phyloP scores from a whole-genome alignment of 495 filamentous ascomycete genomes.

The Arthonia radiata region DNA sequence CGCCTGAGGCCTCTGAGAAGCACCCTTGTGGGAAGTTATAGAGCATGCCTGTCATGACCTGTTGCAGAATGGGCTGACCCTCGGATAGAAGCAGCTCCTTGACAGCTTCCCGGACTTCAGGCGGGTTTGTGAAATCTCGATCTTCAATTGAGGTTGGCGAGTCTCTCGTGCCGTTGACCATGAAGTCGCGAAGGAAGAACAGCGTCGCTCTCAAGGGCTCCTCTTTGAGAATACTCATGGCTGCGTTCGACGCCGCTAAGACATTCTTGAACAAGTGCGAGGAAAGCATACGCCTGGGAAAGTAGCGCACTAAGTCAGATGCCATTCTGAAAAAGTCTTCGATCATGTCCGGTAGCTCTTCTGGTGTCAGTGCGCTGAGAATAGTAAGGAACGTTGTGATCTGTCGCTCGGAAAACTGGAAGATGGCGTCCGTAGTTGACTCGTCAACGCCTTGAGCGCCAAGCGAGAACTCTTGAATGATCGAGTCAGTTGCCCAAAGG shows the following conservation, averaged over 20 bases:
- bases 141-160: constrained; percentile 47
- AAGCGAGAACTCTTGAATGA: constrained; percentile 82
- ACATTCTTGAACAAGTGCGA: constrained; percentile 57
- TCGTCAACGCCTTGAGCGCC: constrained; percentile 64
- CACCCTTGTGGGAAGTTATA: constrained; percentile 89
- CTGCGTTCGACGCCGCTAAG: constrained; percentile 63
- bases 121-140: constrained; percentile 18
- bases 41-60: constrained; percentile 91
- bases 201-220: constrained; percentile 77
- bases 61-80: constrained; percentile 59
- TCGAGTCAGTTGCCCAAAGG: constrained; percentile 85
- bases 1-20: constrained; percentile 76
- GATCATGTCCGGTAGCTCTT: constrained; percentile 86
- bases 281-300: constrained; percentile 54
- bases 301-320: constrained; percentile 75
- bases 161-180: constrained; percentile 62
- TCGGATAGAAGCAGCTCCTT: constrained; percentile 41
- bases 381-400: constrained; percentile 64
- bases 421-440: constrained; percentile 67
- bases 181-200: constrained; percentile 80
- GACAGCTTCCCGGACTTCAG: constrained; percentile 27
- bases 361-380: constrained; percentile 63
- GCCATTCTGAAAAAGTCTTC: constrained; percentile 95
- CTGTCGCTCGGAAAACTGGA: constrained; percentile 84
- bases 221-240: constrained; percentile 65